A percentile compares a stretch with the other conserved stretches of the same genome.
Conservation (phyloP, 768 basidiomycete species). For the Phaffia tasmanica region DNA sequence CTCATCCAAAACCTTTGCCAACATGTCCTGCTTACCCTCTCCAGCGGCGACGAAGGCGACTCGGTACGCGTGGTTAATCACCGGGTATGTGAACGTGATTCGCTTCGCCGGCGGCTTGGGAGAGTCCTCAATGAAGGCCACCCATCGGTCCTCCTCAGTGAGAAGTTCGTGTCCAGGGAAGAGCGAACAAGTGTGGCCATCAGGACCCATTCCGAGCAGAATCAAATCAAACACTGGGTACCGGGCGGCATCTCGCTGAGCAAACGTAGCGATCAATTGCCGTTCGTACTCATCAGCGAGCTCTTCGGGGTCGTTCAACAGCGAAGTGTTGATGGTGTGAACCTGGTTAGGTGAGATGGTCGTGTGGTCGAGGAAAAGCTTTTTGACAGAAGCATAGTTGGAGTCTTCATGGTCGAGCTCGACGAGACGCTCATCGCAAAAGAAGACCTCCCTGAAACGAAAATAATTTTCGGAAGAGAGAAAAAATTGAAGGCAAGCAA, state of each 20-base stretch:
- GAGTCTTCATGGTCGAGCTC: conserved; percentile 87
- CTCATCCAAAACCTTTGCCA: conserved; percentile 62
- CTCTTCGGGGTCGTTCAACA: conserved; percentile 46
- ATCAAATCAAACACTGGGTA: conserved; percentile 97
- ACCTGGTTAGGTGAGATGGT: conserved; percentile 66
- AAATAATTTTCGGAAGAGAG: not conserved
- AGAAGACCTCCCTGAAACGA: conserved; percentile 81
- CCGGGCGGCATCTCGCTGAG: conserved; percentile 79
- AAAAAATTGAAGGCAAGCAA: conserved; percentile 37
- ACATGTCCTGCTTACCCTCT: conserved; percentile 63
- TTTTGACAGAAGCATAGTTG: conserved; percentile 67
- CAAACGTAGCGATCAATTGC: conserved; percentile 77
- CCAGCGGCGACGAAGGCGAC: conserved; percentile 84
- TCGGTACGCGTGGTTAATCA: conserved; percentile 45
- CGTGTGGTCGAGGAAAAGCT: conserved; percentile 68
- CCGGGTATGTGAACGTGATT: conserved; percentile 67
- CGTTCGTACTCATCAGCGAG: conserved; percentile 44
- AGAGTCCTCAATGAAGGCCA: conserved; percentile 81
- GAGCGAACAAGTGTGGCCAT: conserved; percentile 95
- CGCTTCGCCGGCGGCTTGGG: conserved; percentile 85
- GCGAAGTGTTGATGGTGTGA: conserved; percentile 61
- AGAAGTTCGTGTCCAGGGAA: conserved; percentile 88
- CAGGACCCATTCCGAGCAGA: conserved; percentile 90
- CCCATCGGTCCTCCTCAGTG: conserved; percentile 81
- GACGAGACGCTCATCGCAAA: conserved; percentile 90